A percentile compares a stretch with the other conserved stretches of the same genome.
Conservation (phyloP, 805 yeast species). For the Saturnispora besseyi region DNA sequence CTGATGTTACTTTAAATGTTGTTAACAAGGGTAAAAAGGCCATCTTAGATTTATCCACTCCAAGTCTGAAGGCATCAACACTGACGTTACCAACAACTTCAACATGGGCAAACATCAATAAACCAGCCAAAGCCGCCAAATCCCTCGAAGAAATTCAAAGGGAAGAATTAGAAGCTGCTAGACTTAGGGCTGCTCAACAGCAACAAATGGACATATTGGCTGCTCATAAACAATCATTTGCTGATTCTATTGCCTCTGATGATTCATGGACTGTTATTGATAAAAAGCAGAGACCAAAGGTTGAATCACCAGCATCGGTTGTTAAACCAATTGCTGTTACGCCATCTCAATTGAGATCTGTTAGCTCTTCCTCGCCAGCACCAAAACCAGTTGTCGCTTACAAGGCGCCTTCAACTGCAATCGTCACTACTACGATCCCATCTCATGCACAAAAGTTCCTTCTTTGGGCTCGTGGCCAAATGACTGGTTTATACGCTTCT, state of each 20-base stretch:
- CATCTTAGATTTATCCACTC: constrained; percentile 1
- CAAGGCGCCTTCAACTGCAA: constrained; percentile 4
- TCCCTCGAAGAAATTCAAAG: constrained; percentile 54
- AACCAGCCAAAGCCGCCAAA: constrained; percentile 29
- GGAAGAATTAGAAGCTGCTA: constrained; percentile 36
- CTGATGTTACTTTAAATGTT: constrained; percentile 1
- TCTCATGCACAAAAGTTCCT: constrained; percentile 50
- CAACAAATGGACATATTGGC: constrained; percentile 18
- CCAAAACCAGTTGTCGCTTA: constrained; percentile 3
- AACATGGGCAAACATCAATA: constrained; percentile 30
- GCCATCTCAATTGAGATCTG: constrained; percentile 32
- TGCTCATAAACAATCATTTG: constrained; percentile 18
- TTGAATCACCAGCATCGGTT: constrained; percentile 12
- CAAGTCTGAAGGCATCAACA: constrained; percentile 10
- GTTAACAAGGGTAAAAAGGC: constrained; percentile 6
- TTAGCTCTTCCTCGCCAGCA: constrained; percentile 25
- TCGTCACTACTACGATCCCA: constrained; percentile 20
- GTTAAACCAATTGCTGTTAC: constrained; percentile 14
- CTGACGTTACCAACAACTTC: constrained; percentile 32
- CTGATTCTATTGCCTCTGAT: constrained; percentile 17
- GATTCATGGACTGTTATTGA: constrained; percentile 31
- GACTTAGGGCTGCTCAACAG: constrained; percentile 19
- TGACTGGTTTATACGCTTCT: constrained; percentile 60
- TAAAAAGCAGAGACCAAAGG: constrained; percentile 31
- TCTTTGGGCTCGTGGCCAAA: constrained; percentile 61